These are phyloP conservation scores for Apiotrichum montevideense DNA, from an alignment of 1,284 basidiomycete species.

Conservation along the genomic window DNA sequence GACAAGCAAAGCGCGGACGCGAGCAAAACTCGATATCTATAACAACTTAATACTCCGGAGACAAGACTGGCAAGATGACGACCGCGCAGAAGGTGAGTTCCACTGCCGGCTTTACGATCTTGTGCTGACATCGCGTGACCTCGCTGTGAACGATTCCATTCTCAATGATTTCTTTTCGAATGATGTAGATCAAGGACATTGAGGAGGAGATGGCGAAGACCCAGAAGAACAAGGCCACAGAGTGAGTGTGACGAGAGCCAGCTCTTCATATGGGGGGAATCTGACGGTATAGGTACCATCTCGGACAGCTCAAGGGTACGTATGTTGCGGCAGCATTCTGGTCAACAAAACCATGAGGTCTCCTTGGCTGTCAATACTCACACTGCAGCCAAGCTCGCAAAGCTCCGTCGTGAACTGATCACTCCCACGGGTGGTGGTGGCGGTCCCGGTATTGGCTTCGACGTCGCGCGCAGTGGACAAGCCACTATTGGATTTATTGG, in stretches of 20 bases:
- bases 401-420: constrained; percentile 91
- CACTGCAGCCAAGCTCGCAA: constrained; percentile 80
- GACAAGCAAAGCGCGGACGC: no score
- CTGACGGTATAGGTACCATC: constrained; percentile 61
- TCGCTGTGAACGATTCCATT: no score
- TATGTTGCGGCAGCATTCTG: neutral
- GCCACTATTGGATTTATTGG: constrained; percentile 95
- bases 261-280: no score
- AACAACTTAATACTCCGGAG: no score
- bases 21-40: no score
- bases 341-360: no score
- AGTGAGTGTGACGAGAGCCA: constrained; percentile 26
- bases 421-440: constrained; percentile 68
- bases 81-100: constrained; percentile 44
- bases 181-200: constrained; percentile 43
- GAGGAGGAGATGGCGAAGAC: constrained; percentile 49
- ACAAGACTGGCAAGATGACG: constrained; percentile 33
- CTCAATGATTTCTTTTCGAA: neutral
- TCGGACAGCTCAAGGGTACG: constrained; percentile 80
- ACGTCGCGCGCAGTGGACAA: constrained; percentile 92
- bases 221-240: constrained; percentile 82
- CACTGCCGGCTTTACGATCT: neutral
- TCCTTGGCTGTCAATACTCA: constrained; percentile 6
- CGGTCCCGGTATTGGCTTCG: constrained; percentile 84
- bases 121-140: neutral